Conservation (phyloP, 768 basidiomycete genomes). For the Daedaleopsis sinensis region DNA sequence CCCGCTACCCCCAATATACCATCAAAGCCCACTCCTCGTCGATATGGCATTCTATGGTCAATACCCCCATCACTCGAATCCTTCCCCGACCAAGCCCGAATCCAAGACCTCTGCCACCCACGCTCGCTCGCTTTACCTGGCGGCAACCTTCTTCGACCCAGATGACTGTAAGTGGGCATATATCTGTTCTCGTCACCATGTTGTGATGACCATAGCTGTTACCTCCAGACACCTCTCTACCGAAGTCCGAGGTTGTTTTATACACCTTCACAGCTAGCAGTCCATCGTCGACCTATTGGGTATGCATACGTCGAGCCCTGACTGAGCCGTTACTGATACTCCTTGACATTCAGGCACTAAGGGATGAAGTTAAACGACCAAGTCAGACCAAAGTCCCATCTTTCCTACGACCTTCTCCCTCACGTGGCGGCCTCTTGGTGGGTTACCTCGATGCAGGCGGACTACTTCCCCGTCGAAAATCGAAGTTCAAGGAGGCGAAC, state of each 20-base stretch:
- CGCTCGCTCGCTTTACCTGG: slow-evolving; percentile 47
- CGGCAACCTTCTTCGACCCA: slow-evolving; percentile 59
- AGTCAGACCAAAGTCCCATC: slow-evolving; percentile 50
- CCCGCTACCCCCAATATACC: slow-evolving; percentile 50
- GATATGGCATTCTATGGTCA: slow-evolving; percentile 48
- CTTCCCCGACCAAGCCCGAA: slow-evolving; percentile 30
- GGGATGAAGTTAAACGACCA: slow-evolving; percentile 31
- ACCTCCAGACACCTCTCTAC: slow-evolving; percentile 35
- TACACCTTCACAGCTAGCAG: slow-evolving; percentile 31
- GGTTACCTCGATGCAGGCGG: slow-evolving; percentile 54
- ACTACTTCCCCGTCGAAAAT: slow-evolving; percentile 34
- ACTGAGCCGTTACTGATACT: background rate
- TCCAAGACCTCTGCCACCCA: slow-evolving; percentile 18
- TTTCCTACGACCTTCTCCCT: slow-evolving; percentile 45
- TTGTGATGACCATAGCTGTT: background rate
- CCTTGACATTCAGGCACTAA: slow-evolving; percentile 8
- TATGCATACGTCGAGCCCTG: slow-evolving; percentile 20
- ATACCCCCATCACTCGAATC: slow-evolving; percentile 18
- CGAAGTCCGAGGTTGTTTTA: slow-evolving; percentile 39
- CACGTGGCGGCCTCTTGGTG: slow-evolving; percentile 42
- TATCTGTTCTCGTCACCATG: too few relatives aligned
- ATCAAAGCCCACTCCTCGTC: slow-evolving; percentile 39
- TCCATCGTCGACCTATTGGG: slow-evolving; percentile 41
- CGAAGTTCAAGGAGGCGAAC: slow-evolving; percentile 39
- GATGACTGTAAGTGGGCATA: slow-evolving; percentile 52